Conservation (phyloP, 2,329 filamentous ascomycete genomes). For the Herpotrichia juniperi region DNA sequence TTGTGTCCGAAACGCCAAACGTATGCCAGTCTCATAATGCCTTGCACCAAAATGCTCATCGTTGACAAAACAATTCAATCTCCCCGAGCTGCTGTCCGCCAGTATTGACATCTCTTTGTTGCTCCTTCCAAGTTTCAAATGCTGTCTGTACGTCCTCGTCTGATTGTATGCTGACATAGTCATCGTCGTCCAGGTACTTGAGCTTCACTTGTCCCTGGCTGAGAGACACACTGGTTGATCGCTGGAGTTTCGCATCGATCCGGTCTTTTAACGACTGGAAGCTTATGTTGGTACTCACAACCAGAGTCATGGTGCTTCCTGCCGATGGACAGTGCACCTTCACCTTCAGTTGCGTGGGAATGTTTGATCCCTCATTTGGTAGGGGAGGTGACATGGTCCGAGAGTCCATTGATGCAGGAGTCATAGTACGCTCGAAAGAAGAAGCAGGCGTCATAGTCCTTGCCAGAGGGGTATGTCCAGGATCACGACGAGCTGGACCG, state of each 20-base stretch:
- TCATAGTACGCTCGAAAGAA: slow-evolving; percentile 46
- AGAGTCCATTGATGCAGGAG: slow-evolving; percentile 46
- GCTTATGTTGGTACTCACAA: slow-evolving; percentile 92
- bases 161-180: slow-evolving; percentile 90
- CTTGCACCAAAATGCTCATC: slow-evolving; percentile 21
- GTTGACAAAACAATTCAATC: slow-evolving; percentile 67
- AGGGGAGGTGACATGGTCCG: slow-evolving; percentile 47
- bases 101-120: slow-evolving; percentile 64
- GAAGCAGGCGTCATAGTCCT: slow-evolving; percentile 47
- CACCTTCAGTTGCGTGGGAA: slow-evolving; percentile 85
- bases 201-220: slow-evolving; percentile 82
- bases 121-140: slow-evolving; percentile 92
- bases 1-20: slow-evolving; percentile 20
- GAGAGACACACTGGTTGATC: slow-evolving; percentile 84
- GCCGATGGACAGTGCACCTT: slow-evolving; percentile 83
- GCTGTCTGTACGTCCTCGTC: slow-evolving; percentile 97
- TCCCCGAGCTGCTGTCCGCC: slow-evolving; percentile 78
- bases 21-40: slow-evolving; percentile 13
- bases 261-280: slow-evolving; percentile 93
- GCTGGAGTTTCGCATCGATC: slow-evolving; percentile 91
- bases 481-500: slow-evolving; percentile 37
- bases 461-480: slow-evolving; percentile 29
- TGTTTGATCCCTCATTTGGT: slow-evolving; percentile 37
- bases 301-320: slow-evolving; percentile 90
- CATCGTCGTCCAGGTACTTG: slow-evolving; percentile 90